A percentile compares a stretch with the other conserved stretches of the same genome.
Evolutionary conservation across 805 yeast species (phyloP).

Genomic region (Candida sanyiensis): DNA sequence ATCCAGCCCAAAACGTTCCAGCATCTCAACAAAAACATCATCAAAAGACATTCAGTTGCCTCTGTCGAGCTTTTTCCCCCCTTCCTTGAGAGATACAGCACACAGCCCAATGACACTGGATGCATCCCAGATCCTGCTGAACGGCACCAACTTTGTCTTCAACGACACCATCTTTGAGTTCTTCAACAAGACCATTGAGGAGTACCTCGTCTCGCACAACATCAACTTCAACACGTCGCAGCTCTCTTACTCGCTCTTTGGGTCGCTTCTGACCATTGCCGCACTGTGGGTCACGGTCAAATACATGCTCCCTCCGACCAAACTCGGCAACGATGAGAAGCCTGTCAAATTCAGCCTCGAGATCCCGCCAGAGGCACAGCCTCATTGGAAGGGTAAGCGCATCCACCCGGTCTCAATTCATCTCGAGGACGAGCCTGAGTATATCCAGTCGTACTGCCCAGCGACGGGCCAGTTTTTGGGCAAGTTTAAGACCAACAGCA

Average conservation of each 20-base stretch:
- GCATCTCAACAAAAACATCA: not conserved
- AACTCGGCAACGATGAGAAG: constrained; percentile 12
- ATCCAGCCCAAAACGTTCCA: not conserved
- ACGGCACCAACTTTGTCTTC: constrained; percentile 19
- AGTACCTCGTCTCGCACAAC: constrained; percentile 12
- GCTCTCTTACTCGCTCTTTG: constrained; percentile 17
- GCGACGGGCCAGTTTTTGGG: constrained; percentile 93
- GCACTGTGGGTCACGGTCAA: constrained; percentile 12
- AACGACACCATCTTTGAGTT: constrained; percentile 22
- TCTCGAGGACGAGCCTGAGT: constrained; percentile 55
- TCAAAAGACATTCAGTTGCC: not conserved
- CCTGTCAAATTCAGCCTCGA: constrained; percentile 45
- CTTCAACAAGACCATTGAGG: constrained; percentile 20
- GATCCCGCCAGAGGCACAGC: constrained; percentile 71
- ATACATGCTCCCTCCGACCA: constrained; percentile 9
- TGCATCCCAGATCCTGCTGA: constrained; percentile 15
- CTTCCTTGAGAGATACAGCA: not conserved
- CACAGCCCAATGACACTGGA: constrained; percentile 3
- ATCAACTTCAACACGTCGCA: constrained; percentile 12
- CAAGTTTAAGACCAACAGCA: constrained; percentile 55
- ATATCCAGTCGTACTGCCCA: constrained; percentile 86
- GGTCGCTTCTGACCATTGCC: constrained; percentile 12
- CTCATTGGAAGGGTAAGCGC: constrained; percentile 89
- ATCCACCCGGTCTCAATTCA: constrained; percentile 56
- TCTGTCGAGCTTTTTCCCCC: not conserved